These are phyloP conservation scores for Heterobasidion parviporum DNA, from an alignment of 1,284 basidiomycete genomes.

Conservation along the genomic window DNA sequence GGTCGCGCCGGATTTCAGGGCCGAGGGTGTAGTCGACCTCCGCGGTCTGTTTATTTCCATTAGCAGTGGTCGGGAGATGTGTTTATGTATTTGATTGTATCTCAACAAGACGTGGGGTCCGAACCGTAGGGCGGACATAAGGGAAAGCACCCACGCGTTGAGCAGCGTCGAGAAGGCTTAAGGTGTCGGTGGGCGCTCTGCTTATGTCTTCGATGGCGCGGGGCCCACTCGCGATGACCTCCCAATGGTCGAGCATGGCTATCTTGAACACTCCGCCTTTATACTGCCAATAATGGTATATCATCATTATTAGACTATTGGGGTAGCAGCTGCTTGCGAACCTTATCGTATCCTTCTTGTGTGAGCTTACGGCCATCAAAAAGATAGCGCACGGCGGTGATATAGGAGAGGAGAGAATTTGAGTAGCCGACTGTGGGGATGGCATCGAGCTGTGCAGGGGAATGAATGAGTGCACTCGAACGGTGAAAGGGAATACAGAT, in stretches of 20 bases:
- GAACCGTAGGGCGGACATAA: background rate
- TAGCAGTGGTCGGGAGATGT: too few species aligned
- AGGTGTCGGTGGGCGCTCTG: conserved; percentile 24
- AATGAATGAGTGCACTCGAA: background rate
- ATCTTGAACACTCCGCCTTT: conserved; percentile 26
- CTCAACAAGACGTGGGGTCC: background rate
- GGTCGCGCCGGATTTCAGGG: conserved; percentile 8
- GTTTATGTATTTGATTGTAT: too few species aligned
- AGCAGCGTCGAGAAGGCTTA: conserved; percentile 83
- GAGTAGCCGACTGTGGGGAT: conserved; percentile 9
- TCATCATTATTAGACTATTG: background rate
- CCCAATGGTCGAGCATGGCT: conserved; percentile 21
- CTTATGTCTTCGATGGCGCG: conserved; percentile 26
- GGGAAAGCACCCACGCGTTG: conserved; percentile 61
- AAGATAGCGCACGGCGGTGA: conserved; percentile 13
- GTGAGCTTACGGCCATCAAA: conserved; percentile 13
- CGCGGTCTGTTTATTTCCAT: background rate
- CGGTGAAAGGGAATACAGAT: too few species aligned
- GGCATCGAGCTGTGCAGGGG: conserved; percentile 1
- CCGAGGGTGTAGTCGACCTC: conserved; percentile 7
- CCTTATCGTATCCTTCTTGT: conserved; percentile 21
- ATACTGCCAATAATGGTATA: conserved; percentile 12
- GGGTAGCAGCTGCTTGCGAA: background rate
- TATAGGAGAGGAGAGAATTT: conserved; percentile 12
- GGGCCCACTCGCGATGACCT: conserved; percentile 22